Evolutionary conservation across 495 filamentous ascomycete species (phyloP), one percentile per base, ranked within the genome.

Genomic region (Penicillium odoratum): DNA sequence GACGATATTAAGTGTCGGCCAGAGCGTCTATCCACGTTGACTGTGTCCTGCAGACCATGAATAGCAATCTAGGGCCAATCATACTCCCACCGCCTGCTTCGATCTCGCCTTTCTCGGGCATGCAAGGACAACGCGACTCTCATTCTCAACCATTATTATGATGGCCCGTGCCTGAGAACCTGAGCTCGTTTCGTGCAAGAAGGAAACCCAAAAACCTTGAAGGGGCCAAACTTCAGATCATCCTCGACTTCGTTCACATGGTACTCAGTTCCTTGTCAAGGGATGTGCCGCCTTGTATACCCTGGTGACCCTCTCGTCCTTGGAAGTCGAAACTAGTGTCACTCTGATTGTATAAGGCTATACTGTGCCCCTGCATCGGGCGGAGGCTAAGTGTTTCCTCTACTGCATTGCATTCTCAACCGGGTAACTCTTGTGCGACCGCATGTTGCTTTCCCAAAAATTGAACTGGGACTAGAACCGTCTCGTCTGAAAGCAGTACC

Each of bases 71-170:
- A 48, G 58, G 55, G 47, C 66, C 66, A 66, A 69, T 67, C 56
- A 57, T 34, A 30, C 7, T 13, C 31, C 38, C 36, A 13, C 31
- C 42, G 36, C 33, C 33, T 48, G 25, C 58, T 57, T 46, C 42
- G 57, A 61, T 59, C 57, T 59, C 57, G 58, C 50, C 57, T 56
- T 51, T 53, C 52, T 33, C 58, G 56, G 67, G 67, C 65, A 69
- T 69, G 67, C 62, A 69, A 69, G 67, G 67, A 68, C 55, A 45
- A 30, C 36, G 55, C 57, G 54, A 65, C 55, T 54, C 62, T 28
- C 64, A 69, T 65, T 67, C 67, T 65, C 53, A 56, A 48, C 53
- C 68, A 68, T 67, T 65, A 65, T 65, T 59, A 48, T 51, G 47
- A 30, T 64, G 64, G 59, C 61, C 64, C 67, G 67, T 69, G 67